Conservation (phyloP, 2,329 filamentous ascomycete genomes). For the Penicillium occitanis region DNA sequence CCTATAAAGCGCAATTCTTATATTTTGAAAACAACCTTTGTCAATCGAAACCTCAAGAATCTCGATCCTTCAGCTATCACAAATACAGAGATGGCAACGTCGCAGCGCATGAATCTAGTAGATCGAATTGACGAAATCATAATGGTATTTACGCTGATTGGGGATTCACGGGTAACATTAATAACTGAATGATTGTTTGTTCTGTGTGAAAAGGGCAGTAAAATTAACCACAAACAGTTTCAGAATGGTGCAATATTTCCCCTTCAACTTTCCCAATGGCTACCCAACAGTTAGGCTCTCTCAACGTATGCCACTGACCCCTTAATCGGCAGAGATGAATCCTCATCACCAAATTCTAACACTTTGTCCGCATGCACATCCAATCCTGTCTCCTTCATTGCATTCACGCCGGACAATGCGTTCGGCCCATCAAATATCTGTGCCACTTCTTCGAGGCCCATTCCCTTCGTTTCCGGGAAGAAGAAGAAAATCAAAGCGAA, state of each 20-base stretch:
- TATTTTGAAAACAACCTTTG: no score
- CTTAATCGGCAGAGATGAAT: not conserved
- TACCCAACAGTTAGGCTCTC: not conserved
- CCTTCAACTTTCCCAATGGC: not conserved
- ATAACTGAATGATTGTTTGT: not conserved
- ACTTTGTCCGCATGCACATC: not conserved
- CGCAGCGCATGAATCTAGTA: no score
- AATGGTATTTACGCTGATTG: not conserved
- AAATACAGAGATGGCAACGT: no score
- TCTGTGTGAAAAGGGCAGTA: not conserved
- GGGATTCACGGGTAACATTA: not conserved
- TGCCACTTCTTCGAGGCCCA: conserved; percentile 53
- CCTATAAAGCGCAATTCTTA: no score
- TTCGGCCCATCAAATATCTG: conserved; percentile 22
- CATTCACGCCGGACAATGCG: conserved; percentile 13
- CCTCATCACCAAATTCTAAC: not conserved
- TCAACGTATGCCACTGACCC: not conserved
- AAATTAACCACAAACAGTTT: not conserved
- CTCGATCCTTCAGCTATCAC: no score
- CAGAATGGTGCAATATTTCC: not conserved
- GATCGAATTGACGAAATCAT: no score
- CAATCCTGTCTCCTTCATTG: conserved; percentile 1
- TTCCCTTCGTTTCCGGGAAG: conserved; percentile 57
- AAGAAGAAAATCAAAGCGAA: conserved; percentile 42
- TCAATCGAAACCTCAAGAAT: no score